Evolutionary conservation across 2,329 filamentous ascomycete genomes (phyloP).

Genomic region (Fusarium scirpi): DNA sequence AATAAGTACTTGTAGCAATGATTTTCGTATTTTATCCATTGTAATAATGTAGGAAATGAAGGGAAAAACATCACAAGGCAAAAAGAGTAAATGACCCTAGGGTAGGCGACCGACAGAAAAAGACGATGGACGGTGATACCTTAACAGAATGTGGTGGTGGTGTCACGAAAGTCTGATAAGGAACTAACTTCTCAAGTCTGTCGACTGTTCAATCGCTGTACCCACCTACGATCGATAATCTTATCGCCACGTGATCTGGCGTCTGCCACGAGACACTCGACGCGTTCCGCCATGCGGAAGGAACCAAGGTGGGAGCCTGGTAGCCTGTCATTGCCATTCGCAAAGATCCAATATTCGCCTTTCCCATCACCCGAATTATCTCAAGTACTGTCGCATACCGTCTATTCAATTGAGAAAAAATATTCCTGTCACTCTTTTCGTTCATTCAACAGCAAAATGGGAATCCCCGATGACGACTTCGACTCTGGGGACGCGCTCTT

Average conservation of each 20-base stretch:
- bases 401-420: not conserved
- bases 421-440: not conserved
- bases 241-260: constrained; percentile 17
- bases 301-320: not conserved
- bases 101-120: not conserved
- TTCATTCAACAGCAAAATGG: constrained; percentile 1
- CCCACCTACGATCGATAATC: not conserved
- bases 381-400: not conserved
- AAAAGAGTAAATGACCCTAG: not conserved
- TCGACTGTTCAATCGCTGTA: too few species aligned
- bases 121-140: rapidly evolving
- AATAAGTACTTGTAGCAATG: too few species aligned
- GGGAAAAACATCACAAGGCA: not conserved
- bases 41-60: rapidly evolving
- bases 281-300: not conserved
- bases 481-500: constrained; percentile 48
- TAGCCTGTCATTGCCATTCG: not conserved
- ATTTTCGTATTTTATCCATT: rapidly evolving
- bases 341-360: not conserved
- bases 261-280: not conserved
- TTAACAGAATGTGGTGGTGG: not conserved
- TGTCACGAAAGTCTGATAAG: too few species aligned
- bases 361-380: not conserved
- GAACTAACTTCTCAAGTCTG: too few species aligned
- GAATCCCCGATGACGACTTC: constrained; percentile 39